phyloP scores from a whole-genome alignment of 2,329 filamentous ascomycete genomes.

The Didymella exigua region DNA sequence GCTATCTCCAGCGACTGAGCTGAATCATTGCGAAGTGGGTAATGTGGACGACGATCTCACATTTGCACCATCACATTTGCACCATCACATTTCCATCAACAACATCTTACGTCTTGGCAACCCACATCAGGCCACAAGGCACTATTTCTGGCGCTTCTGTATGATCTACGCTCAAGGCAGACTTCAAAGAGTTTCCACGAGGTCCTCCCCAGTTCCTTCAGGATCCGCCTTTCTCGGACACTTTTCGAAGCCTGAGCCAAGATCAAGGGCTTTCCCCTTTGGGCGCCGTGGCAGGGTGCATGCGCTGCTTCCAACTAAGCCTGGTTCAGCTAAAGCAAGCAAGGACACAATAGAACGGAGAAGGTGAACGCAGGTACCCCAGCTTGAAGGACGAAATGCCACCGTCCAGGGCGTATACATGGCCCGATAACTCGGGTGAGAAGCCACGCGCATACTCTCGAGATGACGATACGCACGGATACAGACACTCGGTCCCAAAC shows the following conservation, averaged over 20 bases:
- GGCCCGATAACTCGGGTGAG: not conserved
- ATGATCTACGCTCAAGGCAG: not conserved
- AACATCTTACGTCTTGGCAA: not conserved
- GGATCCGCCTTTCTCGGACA: not conserved
- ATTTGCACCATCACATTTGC: not conserved
- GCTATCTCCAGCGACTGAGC: constrained; percentile 88
- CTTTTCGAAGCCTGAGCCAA: constrained; percentile 1
- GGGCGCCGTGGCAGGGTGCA: constrained; percentile 1
- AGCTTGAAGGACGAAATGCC: constrained; percentile 5
- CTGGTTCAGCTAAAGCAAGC: not conserved
- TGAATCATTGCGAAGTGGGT: constrained; percentile 54
- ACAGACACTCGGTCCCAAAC: not conserved
- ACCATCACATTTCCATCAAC: not conserved
- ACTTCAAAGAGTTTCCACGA: not conserved
- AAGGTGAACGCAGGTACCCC: not conserved
- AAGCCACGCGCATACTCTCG: not conserved
- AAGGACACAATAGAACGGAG: not conserved
- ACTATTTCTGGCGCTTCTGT: not conserved
- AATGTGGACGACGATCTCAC: not conserved
- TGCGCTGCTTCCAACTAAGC: not conserved
- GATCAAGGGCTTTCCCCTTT: constrained; percentile 6
- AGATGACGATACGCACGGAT: not conserved
- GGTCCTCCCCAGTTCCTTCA: not conserved
- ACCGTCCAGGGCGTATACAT: not conserved
- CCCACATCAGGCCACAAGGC: not conserved